Evolutionary conservation across 73 alveolate genomes (phyloP).

Genomic region (Uronychia binucleata): DNA sequence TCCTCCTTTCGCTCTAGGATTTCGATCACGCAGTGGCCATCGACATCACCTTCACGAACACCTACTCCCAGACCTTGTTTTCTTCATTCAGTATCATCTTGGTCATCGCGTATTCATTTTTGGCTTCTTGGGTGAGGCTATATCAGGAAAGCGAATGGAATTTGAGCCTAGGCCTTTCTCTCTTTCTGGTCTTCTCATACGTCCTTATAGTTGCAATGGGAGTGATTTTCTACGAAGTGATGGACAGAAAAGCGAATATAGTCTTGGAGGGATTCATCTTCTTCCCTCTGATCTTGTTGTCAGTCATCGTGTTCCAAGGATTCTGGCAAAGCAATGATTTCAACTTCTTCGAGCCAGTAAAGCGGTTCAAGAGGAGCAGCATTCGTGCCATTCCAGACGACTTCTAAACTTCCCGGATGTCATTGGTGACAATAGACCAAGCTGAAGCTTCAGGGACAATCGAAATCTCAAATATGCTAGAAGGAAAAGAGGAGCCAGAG

Average conservation of each 20-base stretch:
- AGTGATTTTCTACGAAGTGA: background rate
- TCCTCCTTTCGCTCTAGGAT: background rate
- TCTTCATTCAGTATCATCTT: background rate
- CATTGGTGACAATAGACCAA: background rate
- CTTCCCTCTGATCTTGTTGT: background rate
- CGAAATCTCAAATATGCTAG: background rate
- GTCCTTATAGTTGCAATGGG: background rate
- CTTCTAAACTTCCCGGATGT: background rate
- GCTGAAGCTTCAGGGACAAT: background rate
- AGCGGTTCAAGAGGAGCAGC: background rate
- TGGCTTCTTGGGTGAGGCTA: slow-evolving; percentile 2
- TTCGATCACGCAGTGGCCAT: background rate
- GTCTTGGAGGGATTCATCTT: background rate
- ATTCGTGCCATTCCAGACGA: background rate
- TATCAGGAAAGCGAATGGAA: background rate
- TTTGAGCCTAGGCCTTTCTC: background rate
- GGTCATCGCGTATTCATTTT: background rate
- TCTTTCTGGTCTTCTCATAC: background rate
- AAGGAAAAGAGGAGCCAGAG: background rate
- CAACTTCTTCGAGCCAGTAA: background rate
- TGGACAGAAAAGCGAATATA: background rate
- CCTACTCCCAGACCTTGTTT: background rate
- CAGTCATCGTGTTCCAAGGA: background rate
- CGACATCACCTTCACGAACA: background rate
- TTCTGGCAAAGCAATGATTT: slow-evolving; percentile 5